phyloP scores from a whole-genome alignment of 768 basidiomycete genomes.

The Leccinum olivaceopallidum region DNA sequence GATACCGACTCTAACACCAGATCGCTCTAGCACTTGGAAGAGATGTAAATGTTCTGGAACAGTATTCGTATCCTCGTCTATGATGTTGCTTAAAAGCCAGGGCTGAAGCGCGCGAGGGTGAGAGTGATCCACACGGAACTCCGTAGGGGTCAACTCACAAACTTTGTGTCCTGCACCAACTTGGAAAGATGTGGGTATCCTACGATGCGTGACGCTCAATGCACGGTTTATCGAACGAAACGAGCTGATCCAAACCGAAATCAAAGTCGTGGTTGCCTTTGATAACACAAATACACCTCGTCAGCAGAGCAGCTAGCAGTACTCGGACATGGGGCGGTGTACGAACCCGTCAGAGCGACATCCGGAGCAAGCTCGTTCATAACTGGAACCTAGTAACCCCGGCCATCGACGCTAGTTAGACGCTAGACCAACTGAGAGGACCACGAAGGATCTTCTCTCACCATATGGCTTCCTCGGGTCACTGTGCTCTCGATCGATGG shows the following conservation, averaged over 20 bases:
- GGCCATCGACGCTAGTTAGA: background rate
- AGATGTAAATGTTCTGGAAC: constrained; percentile 64
- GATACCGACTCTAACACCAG: constrained; percentile 71
- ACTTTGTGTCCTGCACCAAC: constrained; percentile 72
- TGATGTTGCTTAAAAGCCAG: constrained; percentile 88
- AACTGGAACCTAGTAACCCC: constrained; percentile 69
- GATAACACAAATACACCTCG: background rate
- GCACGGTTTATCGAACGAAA: background rate
- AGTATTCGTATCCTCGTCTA: constrained; percentile 61
- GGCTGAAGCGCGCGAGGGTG: constrained; percentile 48
- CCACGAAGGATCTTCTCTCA: constrained; percentile 30
- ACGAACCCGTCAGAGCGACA: constrained; percentile 74
- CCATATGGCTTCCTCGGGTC: constrained; percentile 91
- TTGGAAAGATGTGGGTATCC: constrained; percentile 67
- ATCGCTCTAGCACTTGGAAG: constrained; percentile 67
- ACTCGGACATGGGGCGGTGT: background rate
- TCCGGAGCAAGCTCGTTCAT: constrained; percentile 82
- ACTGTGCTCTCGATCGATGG: constrained; percentile 87
- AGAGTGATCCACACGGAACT: background rate
- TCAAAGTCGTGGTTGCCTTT: constrained; percentile 94
- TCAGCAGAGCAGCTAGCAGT: constrained; percentile 7
- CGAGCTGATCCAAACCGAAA: constrained; percentile 52
- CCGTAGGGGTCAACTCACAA: constrained; percentile 49
- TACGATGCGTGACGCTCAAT: constrained; percentile 21
- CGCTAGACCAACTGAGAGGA: background rate